Conservation (phyloP, 139 green algal species). For the Asterochloris erici region DNA sequence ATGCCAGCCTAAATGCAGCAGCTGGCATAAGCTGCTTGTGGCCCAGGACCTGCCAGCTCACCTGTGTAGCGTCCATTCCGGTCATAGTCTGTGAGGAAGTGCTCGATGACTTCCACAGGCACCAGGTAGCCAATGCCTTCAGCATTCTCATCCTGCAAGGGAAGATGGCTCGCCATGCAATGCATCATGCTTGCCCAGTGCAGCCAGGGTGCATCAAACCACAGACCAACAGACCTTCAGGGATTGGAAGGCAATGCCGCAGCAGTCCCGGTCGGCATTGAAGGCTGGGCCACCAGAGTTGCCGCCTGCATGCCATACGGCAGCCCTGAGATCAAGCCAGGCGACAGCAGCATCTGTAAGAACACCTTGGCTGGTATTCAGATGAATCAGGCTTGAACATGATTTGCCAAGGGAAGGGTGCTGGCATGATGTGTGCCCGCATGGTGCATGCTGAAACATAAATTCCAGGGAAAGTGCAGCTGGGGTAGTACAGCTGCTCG, state of each 20-base stretch:
- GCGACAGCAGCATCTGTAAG: neutral
- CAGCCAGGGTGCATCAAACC: neutral
- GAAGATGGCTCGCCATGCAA: neutral
- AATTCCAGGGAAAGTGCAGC: too few species aligned
- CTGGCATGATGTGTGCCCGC: too few species aligned
- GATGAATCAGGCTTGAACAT: too few species aligned
- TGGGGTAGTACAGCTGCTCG: too few species aligned
- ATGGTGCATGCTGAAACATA: too few species aligned
- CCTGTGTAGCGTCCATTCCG: slow-evolving; percentile 68
- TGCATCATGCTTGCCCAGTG: neutral
- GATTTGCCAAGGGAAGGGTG: too few species aligned
- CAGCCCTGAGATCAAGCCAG: neutral
- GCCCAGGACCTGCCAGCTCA: too few species aligned
- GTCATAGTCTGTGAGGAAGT: slow-evolving; percentile 91
- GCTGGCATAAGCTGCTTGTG: too few species aligned
- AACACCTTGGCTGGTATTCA: too few species aligned
- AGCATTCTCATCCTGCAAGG: slow-evolving; percentile 43
- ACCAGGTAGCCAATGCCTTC: slow-evolving; percentile 93
- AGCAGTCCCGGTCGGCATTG: slow-evolving; percentile 72
- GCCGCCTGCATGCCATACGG: slow-evolving; percentile 9
- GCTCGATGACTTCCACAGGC: slow-evolving; percentile 85
- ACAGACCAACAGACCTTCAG: slow-evolving; percentile 38
- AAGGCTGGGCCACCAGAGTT: slow-evolving; percentile 83
- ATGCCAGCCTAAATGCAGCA: too few species aligned
- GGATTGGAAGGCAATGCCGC: slow-evolving; percentile 94